Conservation (phyloP, 768 basidiomycete genomes). For the Tulasnella sp. region DNA sequence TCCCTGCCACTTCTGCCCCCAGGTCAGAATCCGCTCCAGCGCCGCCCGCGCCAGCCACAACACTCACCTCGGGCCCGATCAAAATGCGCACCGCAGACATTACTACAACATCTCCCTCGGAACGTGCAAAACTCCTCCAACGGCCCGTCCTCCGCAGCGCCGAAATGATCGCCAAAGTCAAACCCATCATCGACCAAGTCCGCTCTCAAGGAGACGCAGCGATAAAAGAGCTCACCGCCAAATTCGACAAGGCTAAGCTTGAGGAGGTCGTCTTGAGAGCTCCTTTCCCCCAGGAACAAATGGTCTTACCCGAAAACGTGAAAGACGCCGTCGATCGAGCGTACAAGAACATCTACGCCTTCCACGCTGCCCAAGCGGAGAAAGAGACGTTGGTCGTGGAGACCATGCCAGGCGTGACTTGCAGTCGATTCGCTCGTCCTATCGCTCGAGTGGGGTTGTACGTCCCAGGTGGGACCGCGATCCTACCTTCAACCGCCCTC, state of each 20-base stretch:
- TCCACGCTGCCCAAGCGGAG: slow-evolving; percentile 88
- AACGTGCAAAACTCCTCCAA: slow-evolving; percentile 71
- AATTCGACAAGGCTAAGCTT: slow-evolving; percentile 85
- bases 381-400: slow-evolving; percentile 75
- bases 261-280: slow-evolving; percentile 72
- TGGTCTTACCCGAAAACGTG: slow-evolving; percentile 64
- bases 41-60: slow-evolving; percentile 38
- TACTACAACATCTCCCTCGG: slow-evolving; percentile 50
- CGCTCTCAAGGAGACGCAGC: slow-evolving; percentile 83
- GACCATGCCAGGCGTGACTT: slow-evolving; percentile 97
- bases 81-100: slow-evolving; percentile 78
- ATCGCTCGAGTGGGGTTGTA: slow-evolving; percentile 96
- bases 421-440: slow-evolving; percentile 92
- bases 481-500: slow-evolving; percentile 93
- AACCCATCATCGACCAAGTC: slow-evolving; percentile 90
- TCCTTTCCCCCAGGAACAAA: slow-evolving; percentile 71
- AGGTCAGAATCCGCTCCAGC: slow-evolving; percentile 34
- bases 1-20: neutral
- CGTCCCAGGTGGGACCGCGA: slow-evolving; percentile 95
- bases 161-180: slow-evolving; percentile 91
- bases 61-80: slow-evolving; percentile 55
- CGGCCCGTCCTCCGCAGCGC: slow-evolving; percentile 85
- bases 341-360: slow-evolving; percentile 87
- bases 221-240: slow-evolving; percentile 84
- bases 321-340: slow-evolving; percentile 84